Evolutionary conservation across 148 eudicot species (phyloP).

Genomic region (Camellia granthamiana): DNA sequence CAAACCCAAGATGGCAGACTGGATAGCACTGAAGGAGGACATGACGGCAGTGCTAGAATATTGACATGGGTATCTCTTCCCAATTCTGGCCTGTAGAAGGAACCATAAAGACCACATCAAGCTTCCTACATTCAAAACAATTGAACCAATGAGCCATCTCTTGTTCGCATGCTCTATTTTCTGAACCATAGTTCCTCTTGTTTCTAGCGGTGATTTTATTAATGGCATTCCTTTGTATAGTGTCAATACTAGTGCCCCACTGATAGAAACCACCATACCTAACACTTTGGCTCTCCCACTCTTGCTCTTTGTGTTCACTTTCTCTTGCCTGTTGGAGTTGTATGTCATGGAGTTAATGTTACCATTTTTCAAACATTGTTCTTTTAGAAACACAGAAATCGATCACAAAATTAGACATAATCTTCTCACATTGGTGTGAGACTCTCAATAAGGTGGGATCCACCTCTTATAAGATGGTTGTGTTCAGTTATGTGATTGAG

Average conservation of each 20-base stretch:
- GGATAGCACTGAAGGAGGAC: slow-evolving; percentile 62
- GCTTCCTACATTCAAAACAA: slow-evolving; percentile 41
- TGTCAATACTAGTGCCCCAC: slow-evolving; percentile 44
- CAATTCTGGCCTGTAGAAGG: slow-evolving; percentile 57
- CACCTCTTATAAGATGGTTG: too few relatives aligned
- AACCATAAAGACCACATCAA: slow-evolving; percentile 76
- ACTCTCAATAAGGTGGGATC: too few relatives aligned
- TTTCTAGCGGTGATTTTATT: slow-evolving; percentile 11
- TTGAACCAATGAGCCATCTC: slow-evolving; percentile 46
- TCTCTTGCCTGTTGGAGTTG: slow-evolving; percentile 54
- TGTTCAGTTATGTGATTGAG: too few relatives aligned
- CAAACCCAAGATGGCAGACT: slow-evolving; percentile 45
- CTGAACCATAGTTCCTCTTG: neutral
- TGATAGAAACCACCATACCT: slow-evolving; percentile 50
- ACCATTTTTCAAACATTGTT: too few relatives aligned
- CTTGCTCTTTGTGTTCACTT: slow-evolving; percentile 45
- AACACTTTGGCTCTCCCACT: slow-evolving; percentile 59
- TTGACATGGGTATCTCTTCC: slow-evolving; percentile 49
- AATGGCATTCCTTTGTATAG: slow-evolving; percentile 60
- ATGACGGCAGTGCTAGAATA: slow-evolving; percentile 63
- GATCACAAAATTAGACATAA: too few relatives aligned
- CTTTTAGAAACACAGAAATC: too few relatives aligned
- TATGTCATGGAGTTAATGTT: too few relatives aligned
- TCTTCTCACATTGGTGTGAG: too few relatives aligned
- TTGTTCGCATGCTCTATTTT: slow-evolving; percentile 16